A percentile compares a stretch with the other conserved stretches of the same genome.
phyloP scores from a whole-genome alignment of 371 early-diverging fungal species.

The Circinella minor region DNA sequence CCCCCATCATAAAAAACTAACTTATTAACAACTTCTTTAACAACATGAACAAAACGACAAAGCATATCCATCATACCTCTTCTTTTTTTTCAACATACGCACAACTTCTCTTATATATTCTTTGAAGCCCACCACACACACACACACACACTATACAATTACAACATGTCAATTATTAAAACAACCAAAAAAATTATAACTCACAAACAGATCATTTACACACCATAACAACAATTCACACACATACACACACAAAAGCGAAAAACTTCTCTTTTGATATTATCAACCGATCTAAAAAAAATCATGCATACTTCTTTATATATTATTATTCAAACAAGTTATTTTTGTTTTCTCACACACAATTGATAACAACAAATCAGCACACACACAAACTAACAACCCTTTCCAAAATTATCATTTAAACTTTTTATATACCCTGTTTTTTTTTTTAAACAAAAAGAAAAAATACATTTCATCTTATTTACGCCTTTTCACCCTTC shows the following conservation, averaged over 20 bases:
- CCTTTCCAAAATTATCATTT: constrained; percentile 1
- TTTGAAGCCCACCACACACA: no score
- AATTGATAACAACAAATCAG: no score
- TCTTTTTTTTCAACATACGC: background rate
- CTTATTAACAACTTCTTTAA: background rate
- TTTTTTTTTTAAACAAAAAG: background rate
- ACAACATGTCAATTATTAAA: background rate
- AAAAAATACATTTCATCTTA: background rate
- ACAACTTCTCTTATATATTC: no score
- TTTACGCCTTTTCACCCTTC: background rate
- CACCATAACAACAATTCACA: background rate
- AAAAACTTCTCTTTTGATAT: background rate
- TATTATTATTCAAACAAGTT: no score
- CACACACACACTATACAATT: background rate
- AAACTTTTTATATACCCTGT: background rate
- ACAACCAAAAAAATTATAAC: no score
- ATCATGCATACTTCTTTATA: background rate
- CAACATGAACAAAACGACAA: background rate
- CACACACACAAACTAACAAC: background rate
- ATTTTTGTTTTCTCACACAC: no score
- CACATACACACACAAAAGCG: background rate
- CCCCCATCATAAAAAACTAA: constrained; percentile 18
- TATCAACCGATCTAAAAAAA: background rate
- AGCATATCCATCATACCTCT: background rate
- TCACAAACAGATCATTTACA: background rate